Percentiles rank a stretch among this genome's conserved stretches.
Evolutionary conservation across 768 basidiomycete genomes (phyloP).

Genomic region (Lactarius trivialis): DNA sequence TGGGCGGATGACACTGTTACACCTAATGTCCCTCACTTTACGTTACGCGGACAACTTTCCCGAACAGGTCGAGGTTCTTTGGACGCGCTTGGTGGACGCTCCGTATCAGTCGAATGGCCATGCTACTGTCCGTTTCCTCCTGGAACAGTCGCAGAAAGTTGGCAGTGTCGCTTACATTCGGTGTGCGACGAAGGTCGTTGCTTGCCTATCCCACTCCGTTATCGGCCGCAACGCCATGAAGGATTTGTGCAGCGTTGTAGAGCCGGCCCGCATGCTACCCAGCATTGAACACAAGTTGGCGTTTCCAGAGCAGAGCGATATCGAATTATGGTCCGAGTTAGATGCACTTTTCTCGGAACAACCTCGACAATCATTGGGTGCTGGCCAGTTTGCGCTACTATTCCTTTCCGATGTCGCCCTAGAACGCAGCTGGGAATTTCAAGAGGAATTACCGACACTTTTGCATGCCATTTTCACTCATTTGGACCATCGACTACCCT

Average conservation of each 20-base stretch:
- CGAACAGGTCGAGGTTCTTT: conserved; percentile 74
- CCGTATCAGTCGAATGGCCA: conserved; percentile 69
- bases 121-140: conserved; percentile 72
- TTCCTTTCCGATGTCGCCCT: conserved; percentile 74
- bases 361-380: conserved; percentile 63
- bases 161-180: conserved; percentile 70
- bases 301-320: conserved; percentile 53
- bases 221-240: conserved; percentile 69
- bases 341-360: conserved; percentile 69
- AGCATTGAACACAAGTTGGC: conserved; percentile 65
- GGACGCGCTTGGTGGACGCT: conserved; percentile 69
- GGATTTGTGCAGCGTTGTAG: conserved; percentile 79
- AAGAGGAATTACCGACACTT: conserved; percentile 61
- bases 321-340: conserved; percentile 75
- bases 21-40: conserved; percentile 77
- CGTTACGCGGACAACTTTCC: conserved; percentile 68
- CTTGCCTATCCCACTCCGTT: conserved; percentile 73
- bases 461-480: conserved; percentile 79
- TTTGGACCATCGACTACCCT: conserved; percentile 66
- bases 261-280: conserved; percentile 79
- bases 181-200: conserved; percentile 75
- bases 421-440: conserved; percentile 70
- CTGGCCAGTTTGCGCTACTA: conserved; percentile 84
- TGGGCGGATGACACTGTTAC: conserved; percentile 62
- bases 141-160: conserved; percentile 84